Percentiles rank a stretch among this genome's conserved stretches.
Conservation (phyloP, 108 stramenopile genomes). For the Pelagomonas calceolata region DNA sequence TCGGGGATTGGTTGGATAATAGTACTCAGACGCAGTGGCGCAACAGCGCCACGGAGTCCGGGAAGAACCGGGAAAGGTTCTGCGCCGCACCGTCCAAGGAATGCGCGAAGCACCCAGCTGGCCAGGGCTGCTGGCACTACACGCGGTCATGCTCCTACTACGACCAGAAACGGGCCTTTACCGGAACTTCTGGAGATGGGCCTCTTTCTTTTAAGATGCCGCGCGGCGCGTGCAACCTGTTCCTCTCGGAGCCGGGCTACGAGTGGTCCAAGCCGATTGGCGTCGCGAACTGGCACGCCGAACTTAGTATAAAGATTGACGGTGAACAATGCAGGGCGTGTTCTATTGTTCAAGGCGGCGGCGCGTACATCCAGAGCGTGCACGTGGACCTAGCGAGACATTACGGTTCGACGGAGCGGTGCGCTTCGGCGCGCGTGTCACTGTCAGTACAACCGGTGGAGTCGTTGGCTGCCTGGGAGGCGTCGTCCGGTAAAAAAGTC, state of each 20-base stretch:
- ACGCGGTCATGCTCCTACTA: neutral
- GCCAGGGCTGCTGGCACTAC: neutral
- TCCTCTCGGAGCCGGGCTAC: neutral
- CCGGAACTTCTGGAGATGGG: neutral
- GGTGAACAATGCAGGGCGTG: neutral
- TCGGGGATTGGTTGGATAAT: neutral
- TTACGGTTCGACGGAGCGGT: neutral
- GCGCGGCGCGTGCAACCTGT: neutral
- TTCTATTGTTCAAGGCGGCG: neutral
- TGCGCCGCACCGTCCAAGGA: neutral
- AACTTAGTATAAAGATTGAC: neutral
- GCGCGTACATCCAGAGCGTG: neutral
- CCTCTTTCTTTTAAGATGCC: neutral
- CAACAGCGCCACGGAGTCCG: neutral
- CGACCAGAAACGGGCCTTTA: neutral
- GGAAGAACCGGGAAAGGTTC: neutral
- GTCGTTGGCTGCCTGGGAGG: neutral
- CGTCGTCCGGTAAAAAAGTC: neutral
- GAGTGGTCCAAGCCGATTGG: neutral
- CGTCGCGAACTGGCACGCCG: neutral
- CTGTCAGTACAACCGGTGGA: neutral
- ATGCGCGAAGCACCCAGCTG: neutral
- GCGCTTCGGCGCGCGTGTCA: neutral
- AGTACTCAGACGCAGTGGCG: neutral
- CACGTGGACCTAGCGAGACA: neutral